Base-by-base conservation (phyloP, 495 filamentous ascomycete genomes). In the Aspergillus bertholletiae region DNA sequence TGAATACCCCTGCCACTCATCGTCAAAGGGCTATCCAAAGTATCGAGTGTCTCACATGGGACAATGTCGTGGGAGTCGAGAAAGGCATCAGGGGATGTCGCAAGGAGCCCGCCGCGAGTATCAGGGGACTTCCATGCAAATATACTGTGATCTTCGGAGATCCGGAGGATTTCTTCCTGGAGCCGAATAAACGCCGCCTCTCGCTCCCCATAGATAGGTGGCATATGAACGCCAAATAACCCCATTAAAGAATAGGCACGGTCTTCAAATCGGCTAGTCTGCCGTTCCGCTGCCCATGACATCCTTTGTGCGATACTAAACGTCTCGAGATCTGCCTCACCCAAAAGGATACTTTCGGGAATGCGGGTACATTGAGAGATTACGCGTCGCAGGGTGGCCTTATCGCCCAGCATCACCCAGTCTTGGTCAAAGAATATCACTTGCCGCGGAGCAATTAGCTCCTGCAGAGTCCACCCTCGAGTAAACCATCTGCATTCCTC, bases 391-490 rank as follows among this genome's bases (percentile, higher is more conserved):
- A 67, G 35, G 17, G 8, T 41, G 12, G 49, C 11, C 52, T 60
- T 67, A 21, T 47, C 64, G 1, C 66, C 68, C 12, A 67, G 18
- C 15, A 47, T 44, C 7, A 12, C 39, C 68, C 68, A 71, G 7
- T 50, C 26, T 12, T 32, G 7, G 20, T 57, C 47, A 26, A 53
- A 59, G 46, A 71, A 71, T 11, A 52, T 24, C 9, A 70, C 47
- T 4, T 41, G 34, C 2, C 26, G 24, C 6, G 74, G 60, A 46
- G 71, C 74, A 30, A 61, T 49, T 5, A 73, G 58, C 49, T 73
- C 70, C 18, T 76, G 72, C 1, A 75, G 51, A 8, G 72, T 74
- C 74, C 74, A 77, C 0, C 72, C 73, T 5, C 74, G 49, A 3
- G 48, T 68, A 11, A 71, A 71, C 72, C 74, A 77, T 2, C 58